These are phyloP conservation scores for Zasmidium citrigriseum DNA, from an alignment of 2,329 filamentous ascomycete species.

Conservation along the genomic window DNA sequence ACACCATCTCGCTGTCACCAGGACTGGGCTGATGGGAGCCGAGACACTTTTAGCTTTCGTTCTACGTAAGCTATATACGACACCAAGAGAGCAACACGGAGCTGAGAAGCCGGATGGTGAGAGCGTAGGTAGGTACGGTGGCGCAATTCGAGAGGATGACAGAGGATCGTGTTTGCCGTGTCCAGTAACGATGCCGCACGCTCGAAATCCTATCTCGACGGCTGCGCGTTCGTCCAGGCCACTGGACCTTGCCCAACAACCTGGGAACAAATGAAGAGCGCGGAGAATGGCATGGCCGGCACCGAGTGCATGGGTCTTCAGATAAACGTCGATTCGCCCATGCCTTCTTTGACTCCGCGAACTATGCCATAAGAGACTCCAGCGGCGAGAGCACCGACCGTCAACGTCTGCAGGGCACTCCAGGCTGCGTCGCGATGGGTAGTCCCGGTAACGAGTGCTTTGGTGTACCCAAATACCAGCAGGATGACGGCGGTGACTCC, in stretches of 20 bases:
- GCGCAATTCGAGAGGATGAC: background rate
- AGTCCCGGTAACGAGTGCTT: constrained; percentile 39
- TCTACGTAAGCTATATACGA: constrained; percentile 2
- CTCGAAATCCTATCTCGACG: too few relatives aligned
- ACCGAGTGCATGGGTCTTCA: background rate
- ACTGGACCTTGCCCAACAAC: too few relatives aligned
- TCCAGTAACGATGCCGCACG: too few relatives aligned
- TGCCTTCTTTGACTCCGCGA: constrained; percentile 32
- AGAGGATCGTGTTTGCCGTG: background rate
- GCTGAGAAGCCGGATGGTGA: background rate
- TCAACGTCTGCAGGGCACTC: constrained; percentile 38
- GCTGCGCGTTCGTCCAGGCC: background rate
- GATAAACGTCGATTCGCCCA: constrained; percentile 3
- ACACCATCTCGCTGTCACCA: background rate
- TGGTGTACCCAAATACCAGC: constrained; percentile 54
- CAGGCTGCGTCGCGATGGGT: constrained; percentile 27
- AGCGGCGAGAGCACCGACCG: constrained; percentile 40
- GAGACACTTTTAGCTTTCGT: constrained; percentile 7
- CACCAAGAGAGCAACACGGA: background rate
- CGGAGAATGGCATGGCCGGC: too few relatives aligned
- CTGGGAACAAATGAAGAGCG: too few relatives aligned
- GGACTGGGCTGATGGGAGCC: constrained; percentile 2
- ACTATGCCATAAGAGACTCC: constrained; percentile 41
- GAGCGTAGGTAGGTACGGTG: background rate
- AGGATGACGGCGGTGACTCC: constrained; percentile 53